These are phyloP conservation scores for Trifolium repens DNA, from an alignment of 306 rosid species.

Conservation along the genomic window DNA sequence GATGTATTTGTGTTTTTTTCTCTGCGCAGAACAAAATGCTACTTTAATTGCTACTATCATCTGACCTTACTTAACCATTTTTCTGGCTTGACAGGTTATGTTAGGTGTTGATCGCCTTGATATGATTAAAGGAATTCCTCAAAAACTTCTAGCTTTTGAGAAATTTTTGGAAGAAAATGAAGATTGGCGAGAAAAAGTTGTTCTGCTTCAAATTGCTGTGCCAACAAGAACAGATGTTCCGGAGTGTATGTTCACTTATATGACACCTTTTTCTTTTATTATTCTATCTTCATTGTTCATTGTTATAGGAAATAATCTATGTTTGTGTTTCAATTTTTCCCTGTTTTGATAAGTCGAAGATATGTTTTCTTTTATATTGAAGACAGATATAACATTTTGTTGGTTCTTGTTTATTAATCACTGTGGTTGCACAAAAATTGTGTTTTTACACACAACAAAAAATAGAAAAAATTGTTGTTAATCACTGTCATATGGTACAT, in stretches of 20 bases:
- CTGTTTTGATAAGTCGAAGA: slow-evolving; percentile 11
- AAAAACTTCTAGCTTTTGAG: slow-evolving; percentile 92
- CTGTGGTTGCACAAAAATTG: background rate
- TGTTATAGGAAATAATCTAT: slow-evolving; percentile 25
- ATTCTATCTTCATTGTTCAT: slow-evolving; percentile 33
- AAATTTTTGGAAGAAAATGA: slow-evolving; percentile 92
- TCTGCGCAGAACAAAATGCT: background rate
- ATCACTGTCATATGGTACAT: background rate
- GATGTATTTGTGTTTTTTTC: background rate
- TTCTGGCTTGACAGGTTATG: slow-evolving; percentile 70
- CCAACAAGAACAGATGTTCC: slow-evolving; percentile 96
- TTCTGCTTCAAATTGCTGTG: slow-evolving; percentile 95
- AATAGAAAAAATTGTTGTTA: too few relatives aligned
- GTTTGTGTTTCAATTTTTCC: slow-evolving; percentile 19
- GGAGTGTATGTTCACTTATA: slow-evolving; percentile 70
- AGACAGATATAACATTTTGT: slow-evolving; percentile 7
- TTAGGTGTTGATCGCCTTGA: slow-evolving; percentile 97
- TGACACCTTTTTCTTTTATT: slow-evolving; percentile 19
- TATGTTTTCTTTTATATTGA: background rate
- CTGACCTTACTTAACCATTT: slow-evolving; percentile 17
- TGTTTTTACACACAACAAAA: background rate
- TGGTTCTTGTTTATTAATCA: background rate
- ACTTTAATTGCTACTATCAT: slow-evolving; percentile 25
- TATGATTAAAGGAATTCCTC: slow-evolving; percentile 99
- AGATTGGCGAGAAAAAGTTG: slow-evolving; percentile 88